Evolutionary conservation across 176 grass and related monocot genomes (phyloP), one percentile per base, ranked within the genome.

Genomic region (Oryza australiensis): DNA sequence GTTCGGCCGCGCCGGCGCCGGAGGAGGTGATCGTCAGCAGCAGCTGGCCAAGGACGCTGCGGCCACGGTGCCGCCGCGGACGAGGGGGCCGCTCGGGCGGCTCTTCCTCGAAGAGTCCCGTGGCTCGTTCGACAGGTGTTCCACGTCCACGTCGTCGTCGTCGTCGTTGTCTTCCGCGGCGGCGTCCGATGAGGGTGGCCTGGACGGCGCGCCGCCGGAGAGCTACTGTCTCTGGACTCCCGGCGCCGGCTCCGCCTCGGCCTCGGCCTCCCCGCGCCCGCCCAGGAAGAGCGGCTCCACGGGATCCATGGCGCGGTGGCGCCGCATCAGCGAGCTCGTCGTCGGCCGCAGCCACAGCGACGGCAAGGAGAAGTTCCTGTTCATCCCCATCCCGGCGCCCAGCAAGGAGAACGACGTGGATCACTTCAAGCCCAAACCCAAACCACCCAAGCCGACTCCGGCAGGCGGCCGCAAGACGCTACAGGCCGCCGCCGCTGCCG

Each of bases 341-440:
- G 68, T 98, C 1, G 86, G 93, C 7, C 87, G 96, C 57, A 95
- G 93, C 93, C 87, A 93, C 75, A 95, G 96, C 87, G 91, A 95
- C 85, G 96, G 93, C 38, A 94, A 90, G 85, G 96, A 99, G 83
- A 99, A 95, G 88, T 92, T 99, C 85, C 22, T 99, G 16, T 99
- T 95, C 80, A 70, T 95, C 48, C 80, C 90, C 76, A 55, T 63
- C 55, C 46, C 48, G 55, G 41, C 41, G 20, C 2, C 41, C 6
- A 26, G 26, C 40, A 46, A 38, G 40, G 43, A 9, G 0, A 23
- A 23, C 38, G 11, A 10, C 78, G 45, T 67, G 32, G 41, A 66
- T 12, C 16, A 27, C 26, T 10, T n/a, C 63, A 84, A 72, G 26
- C 48, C 70, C 12, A 78, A 71, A 14, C 37, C 68, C 0, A 72